Evolutionary conservation across 1,139 yeast species (phyloP).

Genomic region (Hanseniaspora gamundiae): DNA sequence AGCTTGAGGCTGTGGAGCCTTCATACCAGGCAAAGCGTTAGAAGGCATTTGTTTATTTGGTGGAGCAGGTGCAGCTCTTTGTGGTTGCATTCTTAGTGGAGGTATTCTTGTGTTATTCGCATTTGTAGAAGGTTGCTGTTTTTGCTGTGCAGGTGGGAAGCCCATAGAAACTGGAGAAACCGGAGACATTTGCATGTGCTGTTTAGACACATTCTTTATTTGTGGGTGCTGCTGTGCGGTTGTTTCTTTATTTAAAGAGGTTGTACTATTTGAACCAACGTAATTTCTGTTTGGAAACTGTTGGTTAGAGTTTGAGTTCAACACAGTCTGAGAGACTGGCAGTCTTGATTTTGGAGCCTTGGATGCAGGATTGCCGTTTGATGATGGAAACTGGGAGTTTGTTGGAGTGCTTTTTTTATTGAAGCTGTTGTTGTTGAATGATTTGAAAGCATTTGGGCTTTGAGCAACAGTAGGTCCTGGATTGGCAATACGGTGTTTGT

Average conservation of each 20-base stretch:
- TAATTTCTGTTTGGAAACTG: slow-evolving; percentile 7
- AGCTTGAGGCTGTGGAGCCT: slow-evolving; percentile 10
- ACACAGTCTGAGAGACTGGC: slow-evolving; percentile 8
- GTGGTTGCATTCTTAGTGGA: slow-evolving; percentile 16
- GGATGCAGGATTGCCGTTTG: slow-evolving; percentile 11
- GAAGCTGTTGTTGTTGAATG: slow-evolving; percentile 6
- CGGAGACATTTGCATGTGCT: not conserved
- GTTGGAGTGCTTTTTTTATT: slow-evolving; percentile 7
- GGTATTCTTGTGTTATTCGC: slow-evolving; percentile 7
- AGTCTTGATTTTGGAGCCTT: slow-evolving; percentile 20
- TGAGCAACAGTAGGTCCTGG: not conserved
- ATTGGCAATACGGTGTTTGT: not conserved
- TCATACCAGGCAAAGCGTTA: not conserved
- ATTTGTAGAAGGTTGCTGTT: slow-evolving; percentile 13
- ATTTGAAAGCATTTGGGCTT: not conserved
- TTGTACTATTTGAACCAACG: not conserved
- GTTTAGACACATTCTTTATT: not conserved
- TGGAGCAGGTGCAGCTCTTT: slow-evolving; percentile 12
- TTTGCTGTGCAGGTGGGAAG: slow-evolving; percentile 4
- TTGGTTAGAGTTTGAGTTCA: not conserved
- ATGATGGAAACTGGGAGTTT: slow-evolving; percentile 6
- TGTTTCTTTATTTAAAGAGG: not conserved
- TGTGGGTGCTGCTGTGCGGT: not conserved
- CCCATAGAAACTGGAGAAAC: slow-evolving; percentile 4
- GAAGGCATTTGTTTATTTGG: slow-evolving; percentile 11